Conservation (phyloP, 2,329 filamentous ascomycete genomes). For the Paracoccidioides brasiliensis region DNA sequence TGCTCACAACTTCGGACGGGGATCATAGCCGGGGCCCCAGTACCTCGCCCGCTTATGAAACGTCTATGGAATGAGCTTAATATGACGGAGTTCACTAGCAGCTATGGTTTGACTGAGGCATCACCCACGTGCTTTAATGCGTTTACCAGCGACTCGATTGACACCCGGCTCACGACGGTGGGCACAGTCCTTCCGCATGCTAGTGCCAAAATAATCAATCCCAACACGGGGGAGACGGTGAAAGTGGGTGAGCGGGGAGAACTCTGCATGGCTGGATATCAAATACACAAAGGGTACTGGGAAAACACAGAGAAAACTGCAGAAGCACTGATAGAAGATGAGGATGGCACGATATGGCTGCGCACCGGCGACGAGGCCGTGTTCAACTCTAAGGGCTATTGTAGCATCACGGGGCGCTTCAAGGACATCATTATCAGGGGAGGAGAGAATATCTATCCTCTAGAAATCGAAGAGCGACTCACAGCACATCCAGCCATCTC, state of each 20-base stretch:
- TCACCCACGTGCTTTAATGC: conserved; percentile 72
- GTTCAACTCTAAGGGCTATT: conserved; percentile 49
- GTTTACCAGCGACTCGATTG: conserved; percentile 57
- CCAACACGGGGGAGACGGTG: conserved; percentile 47
- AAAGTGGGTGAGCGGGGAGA: conserved; percentile 58
- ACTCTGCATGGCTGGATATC: conserved; percentile 66
- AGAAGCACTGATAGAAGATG: conserved; percentile 56
- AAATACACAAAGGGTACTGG: conserved; percentile 49
- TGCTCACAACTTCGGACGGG: conserved; percentile 52
- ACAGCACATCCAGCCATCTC: conserved; percentile 48
- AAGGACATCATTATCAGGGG: conserved; percentile 70
- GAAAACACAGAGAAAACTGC: conserved; percentile 62
- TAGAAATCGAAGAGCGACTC: conserved; percentile 65
- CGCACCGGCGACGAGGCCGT: conserved; percentile 50
- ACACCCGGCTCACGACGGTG: conserved; percentile 55
- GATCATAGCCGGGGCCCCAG: conserved; percentile 66
- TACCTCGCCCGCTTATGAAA: conserved; percentile 63
- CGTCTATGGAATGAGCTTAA: conserved; percentile 56
- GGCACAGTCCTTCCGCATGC: conserved; percentile 65
- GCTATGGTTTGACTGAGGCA: conserved; percentile 62
- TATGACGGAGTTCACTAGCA: conserved; percentile 60
- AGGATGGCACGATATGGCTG: conserved; percentile 45
- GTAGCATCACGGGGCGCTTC: conserved; percentile 59
- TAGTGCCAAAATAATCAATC: conserved; percentile 62
- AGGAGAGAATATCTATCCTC: conserved; percentile 60